Evolutionary conservation across 495 filamentous ascomycete species (phyloP), one percentile per base, ranked within the genome.

Genomic region (Endocarpon pusillum): DNA sequence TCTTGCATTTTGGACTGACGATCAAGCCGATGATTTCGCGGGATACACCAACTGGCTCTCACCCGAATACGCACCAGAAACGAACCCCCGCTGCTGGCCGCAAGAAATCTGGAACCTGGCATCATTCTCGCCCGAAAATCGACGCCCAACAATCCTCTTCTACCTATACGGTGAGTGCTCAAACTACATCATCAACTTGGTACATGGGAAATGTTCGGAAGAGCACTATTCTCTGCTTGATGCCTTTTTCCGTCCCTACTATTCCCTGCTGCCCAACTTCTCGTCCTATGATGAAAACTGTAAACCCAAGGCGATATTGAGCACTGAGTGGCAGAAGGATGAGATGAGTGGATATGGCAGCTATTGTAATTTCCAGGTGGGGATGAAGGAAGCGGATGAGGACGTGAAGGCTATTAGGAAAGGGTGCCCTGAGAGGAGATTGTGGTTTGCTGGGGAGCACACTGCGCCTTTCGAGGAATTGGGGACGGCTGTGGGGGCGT

Each of bases 1-100:
- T 1, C 17, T 6, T 6, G 36, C 36, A 11, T 38, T 36, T n/a
- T 38, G 36, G 36, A 7, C n/a, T n/a, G 23, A 25, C n/a, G 7
- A 7, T 8, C 23, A 7, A 7, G n/a, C n/a, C n/a, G n/a, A n/a
- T n/a, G n/a, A n/a, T n/a, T n/a, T n/a, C n/a, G n/a, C 7, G 8
- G 23, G 23, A 7, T 7, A 8, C 23, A 25, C 23, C 8, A n/a
- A n/a, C n/a, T n/a, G n/a, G n/a, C n/a, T n/a, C n/a, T n/a, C n/a
- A n/a, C n/a, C n/a, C n/a, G n/a, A n/a, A n/a, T n/a, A n/a, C n/a
- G 23, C 23, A 25, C n/a, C 23, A 7, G n/a, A 8, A 25, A 7
- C 7, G 8, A 25, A 25, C n/a, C n/a, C 7, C n/a, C 23, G 8
- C 23, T 25, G 23, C 23, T 25, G 7, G 8, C 7, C 23, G 23